phyloP scores from a whole-genome alignment of 257 asterid species.

The Catharanthus roseus region DNA sequence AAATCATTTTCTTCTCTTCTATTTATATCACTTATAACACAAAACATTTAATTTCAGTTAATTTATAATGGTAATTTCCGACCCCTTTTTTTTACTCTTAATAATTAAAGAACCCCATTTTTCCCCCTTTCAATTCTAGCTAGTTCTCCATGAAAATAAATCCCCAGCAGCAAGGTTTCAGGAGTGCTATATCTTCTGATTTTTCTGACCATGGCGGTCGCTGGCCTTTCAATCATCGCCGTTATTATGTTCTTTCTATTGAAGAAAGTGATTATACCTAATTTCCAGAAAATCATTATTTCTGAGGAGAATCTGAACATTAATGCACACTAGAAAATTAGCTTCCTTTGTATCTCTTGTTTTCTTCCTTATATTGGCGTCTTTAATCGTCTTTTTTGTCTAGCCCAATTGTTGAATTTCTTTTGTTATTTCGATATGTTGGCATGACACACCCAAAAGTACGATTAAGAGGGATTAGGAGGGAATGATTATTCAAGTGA shows the following conservation, averaged over 20 bases:
- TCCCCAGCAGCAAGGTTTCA: neutral
- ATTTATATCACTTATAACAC: too few species aligned
- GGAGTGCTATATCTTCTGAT: neutral
- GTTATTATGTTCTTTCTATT: neutral
- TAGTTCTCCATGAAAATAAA: neutral
- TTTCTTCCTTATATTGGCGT: neutral
- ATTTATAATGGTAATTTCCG: too few species aligned
- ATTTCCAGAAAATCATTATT: neutral
- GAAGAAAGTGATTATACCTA: neutral
- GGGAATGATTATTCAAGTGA: too few species aligned
- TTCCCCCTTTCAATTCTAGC: too few species aligned
- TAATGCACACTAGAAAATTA: neutral
- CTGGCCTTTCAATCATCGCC: neutral
- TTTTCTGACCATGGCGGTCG: neutral
- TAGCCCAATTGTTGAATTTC: neutral
- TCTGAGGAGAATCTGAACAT: neutral
- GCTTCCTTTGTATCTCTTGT: neutral
- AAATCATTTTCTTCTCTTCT: too few species aligned
- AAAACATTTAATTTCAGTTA: too few species aligned
- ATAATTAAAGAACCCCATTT: too few species aligned
- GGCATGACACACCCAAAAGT: too few species aligned
- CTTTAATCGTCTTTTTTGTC: neutral
- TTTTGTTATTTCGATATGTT: neutral
- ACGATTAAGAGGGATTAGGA: too few species aligned
- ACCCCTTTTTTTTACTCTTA: too few species aligned